Percentiles rank a stretch among this genome's conserved stretches.
Evolutionary conservation across 2,329 filamentous ascomycete genomes (phyloP).

Genomic region (Sclerotinia spermophila): DNA sequence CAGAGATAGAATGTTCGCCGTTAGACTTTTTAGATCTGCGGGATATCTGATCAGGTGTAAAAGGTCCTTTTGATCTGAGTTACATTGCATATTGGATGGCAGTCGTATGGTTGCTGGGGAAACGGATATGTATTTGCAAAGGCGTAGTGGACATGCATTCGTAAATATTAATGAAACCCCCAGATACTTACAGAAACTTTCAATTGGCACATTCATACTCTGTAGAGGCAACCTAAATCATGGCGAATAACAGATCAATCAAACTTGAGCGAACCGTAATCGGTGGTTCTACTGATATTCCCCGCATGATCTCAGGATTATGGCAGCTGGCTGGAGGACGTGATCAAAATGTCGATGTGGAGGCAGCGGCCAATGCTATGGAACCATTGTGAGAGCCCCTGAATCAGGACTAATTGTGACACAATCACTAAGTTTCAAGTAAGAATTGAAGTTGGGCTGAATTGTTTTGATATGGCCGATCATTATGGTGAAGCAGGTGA

Average conservation of each 20-base stretch:
- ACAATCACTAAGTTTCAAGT: not conserved
- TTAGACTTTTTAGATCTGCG: not conserved
- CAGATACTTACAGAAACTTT: not conserved
- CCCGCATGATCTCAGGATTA: conserved; percentile 23
- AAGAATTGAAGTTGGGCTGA: conserved; percentile 20
- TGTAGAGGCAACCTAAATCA: not conserved
- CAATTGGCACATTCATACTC: not conserved
- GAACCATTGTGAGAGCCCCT: conserved; percentile 15
- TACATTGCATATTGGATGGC: too few species aligned
- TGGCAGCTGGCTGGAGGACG: conserved; percentile 27
- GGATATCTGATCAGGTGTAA: not conserved
- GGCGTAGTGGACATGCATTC: not conserved
- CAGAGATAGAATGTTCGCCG: not conserved
- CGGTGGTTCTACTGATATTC: conserved; percentile 19
- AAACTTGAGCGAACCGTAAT: not conserved
- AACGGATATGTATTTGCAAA: not conserved
- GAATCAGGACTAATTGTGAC: not conserved
- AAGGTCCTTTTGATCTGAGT: not conserved
- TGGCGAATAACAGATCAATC: not conserved
- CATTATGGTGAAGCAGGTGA: conserved; percentile 23
- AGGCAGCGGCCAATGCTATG: conserved; percentile 21
- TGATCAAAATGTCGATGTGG: conserved; percentile 23
- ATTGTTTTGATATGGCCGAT: conserved; percentile 25
- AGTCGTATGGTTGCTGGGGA: not conserved
- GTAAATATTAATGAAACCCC: not conserved